phyloP scores from a whole-genome alignment of 2,329 filamentous ascomycete species.

The Aspergillus tubingensis region DNA sequence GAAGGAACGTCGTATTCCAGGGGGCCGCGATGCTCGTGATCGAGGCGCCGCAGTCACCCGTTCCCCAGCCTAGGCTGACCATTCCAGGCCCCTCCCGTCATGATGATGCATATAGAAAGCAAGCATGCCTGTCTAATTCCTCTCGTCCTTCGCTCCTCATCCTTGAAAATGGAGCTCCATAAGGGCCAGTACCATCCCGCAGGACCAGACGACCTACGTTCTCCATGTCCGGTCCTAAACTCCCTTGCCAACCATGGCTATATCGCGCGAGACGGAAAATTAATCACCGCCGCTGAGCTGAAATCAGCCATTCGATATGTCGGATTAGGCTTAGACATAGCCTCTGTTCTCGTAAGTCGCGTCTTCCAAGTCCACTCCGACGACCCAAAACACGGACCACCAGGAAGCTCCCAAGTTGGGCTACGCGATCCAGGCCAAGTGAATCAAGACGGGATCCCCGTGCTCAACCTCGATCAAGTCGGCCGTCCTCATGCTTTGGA shows the following conservation, averaged over 20 bases:
- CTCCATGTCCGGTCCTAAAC: constrained; percentile 20
- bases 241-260: constrained; percentile 21
- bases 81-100: neutral
- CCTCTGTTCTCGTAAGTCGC: constrained; percentile 7
- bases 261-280: constrained; percentile 18
- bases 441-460: constrained; percentile 9
- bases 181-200: constrained; percentile 10
- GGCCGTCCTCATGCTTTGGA: constrained; percentile 19
- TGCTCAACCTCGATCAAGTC: constrained; percentile 20
- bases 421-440: constrained; percentile 17
- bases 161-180: neutral
- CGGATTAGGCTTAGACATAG: constrained; percentile 11
- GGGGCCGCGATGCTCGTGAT: constrained; percentile 3
- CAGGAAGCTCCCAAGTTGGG: constrained; percentile 3
- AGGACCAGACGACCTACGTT: constrained; percentile 11
- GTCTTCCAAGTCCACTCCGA: constrained; percentile 20
- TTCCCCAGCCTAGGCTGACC: neutral
- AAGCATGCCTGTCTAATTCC: neutral
- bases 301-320: constrained; percentile 14
- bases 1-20: neutral
- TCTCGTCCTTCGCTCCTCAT: neutral
- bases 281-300: constrained; percentile 16
- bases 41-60: constrained; percentile 1
- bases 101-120: neutral
- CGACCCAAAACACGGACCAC: constrained; percentile 9